Evolutionary conservation across 2,329 filamentous ascomycete species (phyloP), one percentile per base, ranked within the genome.

Genomic region (Trichoderma sp.): DNA sequence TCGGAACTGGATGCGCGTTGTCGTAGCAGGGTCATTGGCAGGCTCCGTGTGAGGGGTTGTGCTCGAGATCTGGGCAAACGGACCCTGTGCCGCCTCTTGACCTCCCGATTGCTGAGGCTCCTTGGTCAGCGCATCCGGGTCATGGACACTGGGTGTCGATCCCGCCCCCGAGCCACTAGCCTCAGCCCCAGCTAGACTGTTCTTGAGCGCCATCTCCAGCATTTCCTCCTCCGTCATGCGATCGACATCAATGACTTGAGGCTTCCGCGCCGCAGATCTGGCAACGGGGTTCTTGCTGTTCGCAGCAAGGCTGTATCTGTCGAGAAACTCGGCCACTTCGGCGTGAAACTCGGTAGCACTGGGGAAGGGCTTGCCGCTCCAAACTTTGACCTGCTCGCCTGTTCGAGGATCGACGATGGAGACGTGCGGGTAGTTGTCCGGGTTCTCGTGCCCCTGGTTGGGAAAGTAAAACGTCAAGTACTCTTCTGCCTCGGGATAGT

Each of bases 221-320:
- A 97, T 96, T 79, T 99, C 93, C 57, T 98, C 93, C 74, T 99
- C 95, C 0, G 92, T 97, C 89, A 99, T 94, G 45, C 90, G 88
- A 66, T 90, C 90, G 2, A 97, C 86, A 69, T 94, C 91, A 63
- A 91, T 83, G 59, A 86, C 82, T 73, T 89, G 89, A 52, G 85
- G 81, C 64, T 84, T 83, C 73, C 92, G 90, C 3, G 88, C 83
- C 34, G 73, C 71, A 17, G 76, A 63, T 74, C 88, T 90, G 26
- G 92, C 90, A 5, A 99, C 92, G 0, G 95, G 95, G 73, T 99
- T 99, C 79, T 96, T 96, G 74, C 90, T 94, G 72, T 92, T 90
- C 51, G 87, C 86, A 34, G 90, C 92, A 58, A 99, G 82, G 74
- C 93, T 97, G 79, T 98, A 99, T 26, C 95, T 88, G 74, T 98